Evolutionary conservation across 441 rosid species (phyloP), one percentile per base, ranked within the genome.

Genomic region (Pelargonium myrrhifolium): DNA sequence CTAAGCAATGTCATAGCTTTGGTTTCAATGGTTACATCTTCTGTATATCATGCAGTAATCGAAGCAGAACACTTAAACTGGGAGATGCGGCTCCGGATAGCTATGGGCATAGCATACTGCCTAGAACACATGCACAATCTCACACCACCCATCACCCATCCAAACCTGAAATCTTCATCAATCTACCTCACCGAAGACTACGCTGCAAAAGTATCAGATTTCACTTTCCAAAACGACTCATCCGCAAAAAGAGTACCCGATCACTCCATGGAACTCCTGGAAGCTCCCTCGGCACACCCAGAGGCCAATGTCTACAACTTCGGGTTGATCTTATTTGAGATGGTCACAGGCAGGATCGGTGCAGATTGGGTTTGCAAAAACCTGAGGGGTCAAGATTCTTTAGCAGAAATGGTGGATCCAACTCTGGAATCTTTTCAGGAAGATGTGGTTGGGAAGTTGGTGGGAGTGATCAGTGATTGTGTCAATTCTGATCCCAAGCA

Each of bases 101-200:
- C 81, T 62, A 87, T 90, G 98, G 98, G 99, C 64, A 77, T 84
- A 74, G 92, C 96, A 28, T 89, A 92, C 79, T 94, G 97, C 80
- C 87, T 94, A 15, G 96, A 92, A 62, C 85, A 92, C 75, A 83
- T 89, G 95, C 99, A 92, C 83, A 89, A 82, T 73, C 80, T 84
- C 65, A 76, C 71, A 76, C 99, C 98, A 65, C 90, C 95, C 10
- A 69, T 90, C 14, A 65, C 80, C 68, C 93, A 80, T 64, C 65
- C 78, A 71, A 84, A 77, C 72, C 79, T 93, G 65, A 86, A 79
- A 71, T 86, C 97, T 9, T 84, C 89, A 22, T 83, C 87, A 9
- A 71, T 93, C 49, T 86, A 83, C 80, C 85, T 91, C 55, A 80
- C 90, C 0, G 97, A 91, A 81, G 99, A 93, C 68, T 86, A 89